Conservation (phyloP, 208 protist species). For the Trichomonas gallinae region DNA sequence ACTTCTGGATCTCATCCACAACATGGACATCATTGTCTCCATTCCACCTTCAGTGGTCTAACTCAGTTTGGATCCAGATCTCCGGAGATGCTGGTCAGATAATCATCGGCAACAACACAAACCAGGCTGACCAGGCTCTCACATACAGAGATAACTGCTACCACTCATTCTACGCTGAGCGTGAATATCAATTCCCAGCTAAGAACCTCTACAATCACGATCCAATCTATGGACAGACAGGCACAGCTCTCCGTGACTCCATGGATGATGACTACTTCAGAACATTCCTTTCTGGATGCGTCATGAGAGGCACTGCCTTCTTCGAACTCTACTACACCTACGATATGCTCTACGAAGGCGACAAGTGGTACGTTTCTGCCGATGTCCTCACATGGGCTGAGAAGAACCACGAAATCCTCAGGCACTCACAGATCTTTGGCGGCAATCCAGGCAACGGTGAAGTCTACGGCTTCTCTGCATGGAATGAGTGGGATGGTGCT, state of each 20-base stretch:
- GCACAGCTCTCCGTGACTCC: not conserved
- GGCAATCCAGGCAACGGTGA: not conserved
- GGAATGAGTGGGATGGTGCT: not conserved
- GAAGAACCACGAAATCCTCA: not conserved
- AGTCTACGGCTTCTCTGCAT: not conserved
- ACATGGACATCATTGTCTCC: not conserved
- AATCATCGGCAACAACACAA: not conserved
- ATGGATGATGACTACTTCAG: not conserved
- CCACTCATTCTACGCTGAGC: not conserved
- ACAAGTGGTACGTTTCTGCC: not conserved
- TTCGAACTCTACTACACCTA: not conserved
- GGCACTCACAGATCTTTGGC: not conserved
- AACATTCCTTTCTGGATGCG: not conserved
- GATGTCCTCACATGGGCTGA: not conserved
- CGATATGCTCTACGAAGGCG: not conserved
- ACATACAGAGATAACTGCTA: not conserved
- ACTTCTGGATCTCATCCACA: not conserved
- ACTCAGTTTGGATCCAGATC: not conserved
- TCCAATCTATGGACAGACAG: not conserved
- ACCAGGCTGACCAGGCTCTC: not conserved
- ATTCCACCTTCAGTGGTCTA: conserved; percentile 2
- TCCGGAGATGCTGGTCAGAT: not conserved
- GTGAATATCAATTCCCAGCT: not conserved
- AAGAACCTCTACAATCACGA: not conserved
- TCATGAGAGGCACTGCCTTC: not conserved